Percentiles rank a stretch among this genome's conserved stretches.
Evolutionary conservation across 2,329 filamentous ascomycete genomes (phyloP).

Genomic region (Neopestalotiopsis clavispora): DNA sequence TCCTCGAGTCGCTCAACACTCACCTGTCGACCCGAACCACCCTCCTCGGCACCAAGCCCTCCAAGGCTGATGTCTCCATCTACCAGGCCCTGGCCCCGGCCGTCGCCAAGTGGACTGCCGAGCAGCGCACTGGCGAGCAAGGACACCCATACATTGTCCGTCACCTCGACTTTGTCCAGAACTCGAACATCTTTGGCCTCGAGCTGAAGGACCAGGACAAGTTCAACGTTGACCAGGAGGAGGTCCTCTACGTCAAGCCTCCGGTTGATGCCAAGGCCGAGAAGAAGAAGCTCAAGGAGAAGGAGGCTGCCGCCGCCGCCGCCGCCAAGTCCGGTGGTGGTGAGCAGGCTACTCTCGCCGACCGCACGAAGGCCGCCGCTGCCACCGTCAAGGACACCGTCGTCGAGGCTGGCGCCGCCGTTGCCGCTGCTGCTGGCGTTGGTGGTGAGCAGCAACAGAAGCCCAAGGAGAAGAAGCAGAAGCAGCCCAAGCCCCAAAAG

Average conservation of each 20-base stretch:
- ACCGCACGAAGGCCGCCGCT: constrained; percentile 65
- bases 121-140: constrained; percentile 87
- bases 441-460: constrained; percentile 40
- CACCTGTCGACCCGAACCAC: constrained; percentile 90
- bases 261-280: constrained; percentile 90
- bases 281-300: constrained; percentile 96
- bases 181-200: constrained; percentile 76
- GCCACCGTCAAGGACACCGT: constrained; percentile 55
- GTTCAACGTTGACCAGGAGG: constrained; percentile 76
- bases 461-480: constrained; percentile 85
- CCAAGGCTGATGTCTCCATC: constrained; percentile 82
- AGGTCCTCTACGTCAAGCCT: constrained; percentile 86
- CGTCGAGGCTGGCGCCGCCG: constrained; percentile 20
- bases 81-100: constrained; percentile 79
- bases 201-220: constrained; percentile 75
- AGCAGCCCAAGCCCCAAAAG: constrained; percentile 77
- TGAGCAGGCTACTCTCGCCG: constrained; percentile 52
- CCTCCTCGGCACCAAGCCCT: constrained; percentile 87
- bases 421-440: constrained; percentile 40
- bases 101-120: constrained; percentile 79
- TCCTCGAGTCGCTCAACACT: constrained; percentile 80
- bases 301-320: constrained; percentile 76
- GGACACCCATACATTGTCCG: constrained; percentile 92
- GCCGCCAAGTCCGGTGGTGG: constrained; percentile 47
- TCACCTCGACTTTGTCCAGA: constrained; percentile 93